Conservation (phyloP, 2,329 filamentous ascomycete species). For the Penicillium sp. region DNA sequence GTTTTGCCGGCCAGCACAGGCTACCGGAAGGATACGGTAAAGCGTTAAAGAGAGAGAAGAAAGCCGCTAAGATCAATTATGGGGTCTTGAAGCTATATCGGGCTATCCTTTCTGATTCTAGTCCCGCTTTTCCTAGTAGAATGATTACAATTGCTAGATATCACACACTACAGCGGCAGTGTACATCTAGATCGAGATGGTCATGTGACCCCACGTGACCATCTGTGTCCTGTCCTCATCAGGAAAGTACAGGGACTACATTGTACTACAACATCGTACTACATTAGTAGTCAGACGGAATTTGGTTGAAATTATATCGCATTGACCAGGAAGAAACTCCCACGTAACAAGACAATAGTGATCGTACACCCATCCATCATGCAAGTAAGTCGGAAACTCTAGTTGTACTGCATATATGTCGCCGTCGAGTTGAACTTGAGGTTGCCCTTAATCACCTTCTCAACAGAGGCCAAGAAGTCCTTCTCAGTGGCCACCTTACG, state of each 20-base stretch:
- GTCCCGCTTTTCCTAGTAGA: background rate
- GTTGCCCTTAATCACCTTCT: conserved; percentile 99
- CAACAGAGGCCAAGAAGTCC: conserved; percentile 94
- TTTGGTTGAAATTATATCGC: conserved; percentile 22
- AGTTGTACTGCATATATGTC: conserved; percentile 99
- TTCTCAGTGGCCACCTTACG: conserved; percentile 99
- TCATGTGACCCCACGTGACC: background rate
- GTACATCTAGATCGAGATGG: background rate
- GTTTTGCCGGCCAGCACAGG: conserved; percentile 26
- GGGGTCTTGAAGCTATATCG: background rate
- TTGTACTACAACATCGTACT: background rate
- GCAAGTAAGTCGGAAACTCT: conserved; percentile 41
- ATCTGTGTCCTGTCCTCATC: background rate
- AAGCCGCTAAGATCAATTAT: background rate
- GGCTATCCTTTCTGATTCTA: background rate
- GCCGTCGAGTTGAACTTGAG: conserved; percentile 99
- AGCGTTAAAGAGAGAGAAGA: background rate
- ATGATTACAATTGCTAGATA: background rate
- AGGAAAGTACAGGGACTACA: background rate
- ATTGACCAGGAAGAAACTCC: conserved; percentile 8
- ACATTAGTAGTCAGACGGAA: background rate
- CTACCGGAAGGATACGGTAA: conserved; percentile 20
- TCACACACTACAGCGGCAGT: background rate
- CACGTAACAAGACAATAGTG: conserved; percentile 28
- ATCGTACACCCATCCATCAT: conserved; percentile 36